phyloP scores from a whole-genome alignment of 768 basidiomycete genomes.

The Mycena vitilis region DNA sequence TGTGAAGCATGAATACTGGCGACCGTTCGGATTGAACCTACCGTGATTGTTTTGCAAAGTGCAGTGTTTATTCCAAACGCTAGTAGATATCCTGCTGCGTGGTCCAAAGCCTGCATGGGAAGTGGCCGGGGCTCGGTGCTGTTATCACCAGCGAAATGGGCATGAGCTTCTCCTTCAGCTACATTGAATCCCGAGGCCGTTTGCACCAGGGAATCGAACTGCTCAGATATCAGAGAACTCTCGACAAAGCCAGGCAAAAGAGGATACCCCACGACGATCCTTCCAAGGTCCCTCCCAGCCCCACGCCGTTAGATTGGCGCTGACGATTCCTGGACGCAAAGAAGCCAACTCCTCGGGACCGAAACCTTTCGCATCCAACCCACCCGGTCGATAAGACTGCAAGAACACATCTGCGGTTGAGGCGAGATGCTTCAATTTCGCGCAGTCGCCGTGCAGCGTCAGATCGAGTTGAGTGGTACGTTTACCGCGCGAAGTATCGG shows the following conservation, averaged over 20 bases:
- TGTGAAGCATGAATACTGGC: not conserved
- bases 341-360: constrained; percentile 52
- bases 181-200: constrained; percentile 69
- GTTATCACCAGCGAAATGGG: constrained; percentile 40
- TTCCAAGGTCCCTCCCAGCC: constrained; percentile 70
- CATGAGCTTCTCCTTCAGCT: constrained; percentile 65
- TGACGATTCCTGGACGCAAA: constrained; percentile 60
- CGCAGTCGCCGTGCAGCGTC: constrained; percentile 43
- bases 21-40: constrained; percentile 38
- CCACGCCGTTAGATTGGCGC: constrained; percentile 66
- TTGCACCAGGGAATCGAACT: constrained; percentile 77
- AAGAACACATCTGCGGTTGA: constrained; percentile 66
- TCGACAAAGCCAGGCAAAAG: not conserved
- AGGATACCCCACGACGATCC: constrained; percentile 60
- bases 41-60: constrained; percentile 62
- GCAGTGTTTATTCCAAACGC: constrained; percentile 70
- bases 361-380: constrained; percentile 61
- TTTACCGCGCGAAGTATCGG: constrained; percentile 72
- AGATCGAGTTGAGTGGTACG: constrained; percentile 72
- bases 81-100: constrained; percentile 68
- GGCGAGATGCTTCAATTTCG: constrained; percentile 50
- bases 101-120: constrained; percentile 71
- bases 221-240: constrained; percentile 8
- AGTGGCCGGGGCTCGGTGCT: constrained; percentile 47
- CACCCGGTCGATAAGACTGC: constrained; percentile 69